Evolutionary conservation across 345 rosid species (phyloP).

Genomic region (Hirschfeldia incana): DNA sequence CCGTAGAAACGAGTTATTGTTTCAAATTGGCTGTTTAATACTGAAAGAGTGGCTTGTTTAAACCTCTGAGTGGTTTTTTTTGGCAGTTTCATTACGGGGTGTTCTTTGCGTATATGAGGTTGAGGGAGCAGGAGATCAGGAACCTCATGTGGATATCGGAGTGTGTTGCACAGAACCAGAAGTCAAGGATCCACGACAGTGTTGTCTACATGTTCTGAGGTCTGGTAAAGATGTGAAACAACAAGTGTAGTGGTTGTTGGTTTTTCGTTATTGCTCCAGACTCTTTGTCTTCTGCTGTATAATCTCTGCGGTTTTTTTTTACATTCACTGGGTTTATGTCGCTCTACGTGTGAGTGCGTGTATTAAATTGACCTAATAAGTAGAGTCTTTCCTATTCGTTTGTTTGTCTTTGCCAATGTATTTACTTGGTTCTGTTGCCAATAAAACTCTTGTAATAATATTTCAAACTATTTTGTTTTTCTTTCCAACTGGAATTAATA

Average conservation of each 20-base stretch:
- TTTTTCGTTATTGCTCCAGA: background rate
- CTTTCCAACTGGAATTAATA: background rate
- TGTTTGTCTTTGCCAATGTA: slow-evolving; percentile 2
- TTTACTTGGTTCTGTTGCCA: background rate
- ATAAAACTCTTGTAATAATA: background rate
- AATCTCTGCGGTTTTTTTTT: slow-evolving; percentile 17
- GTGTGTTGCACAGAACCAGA: slow-evolving; percentile 99
- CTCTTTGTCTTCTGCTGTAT: slow-evolving; percentile 17
- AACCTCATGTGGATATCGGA: slow-evolving; percentile 98
- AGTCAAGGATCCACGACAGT: slow-evolving; percentile 97
- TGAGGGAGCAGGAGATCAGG: slow-evolving; percentile 99
- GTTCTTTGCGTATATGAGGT: slow-evolving; percentile 94
- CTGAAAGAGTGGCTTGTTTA: background rate
- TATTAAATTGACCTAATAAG: slow-evolving; percentile 9
- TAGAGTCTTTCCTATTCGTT: slow-evolving; percentile 9
- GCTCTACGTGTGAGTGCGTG: slow-evolving; percentile 20
- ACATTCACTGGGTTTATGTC: background rate
- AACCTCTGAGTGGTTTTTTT: slow-evolving; percentile 3
- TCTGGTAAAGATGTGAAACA: slow-evolving; percentile 11
- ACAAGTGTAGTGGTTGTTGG: slow-evolving; percentile 12
- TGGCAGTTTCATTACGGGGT: slow-evolving; percentile 91
- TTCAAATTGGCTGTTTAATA: background rate
- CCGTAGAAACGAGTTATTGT: background rate
- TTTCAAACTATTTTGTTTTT: background rate
- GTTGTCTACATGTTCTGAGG: slow-evolving; percentile 85